These are phyloP conservation scores for Annulohypoxylon stygium DNA, from an alignment of 495 filamentous ascomycete genomes.

Conservation along the genomic window DNA sequence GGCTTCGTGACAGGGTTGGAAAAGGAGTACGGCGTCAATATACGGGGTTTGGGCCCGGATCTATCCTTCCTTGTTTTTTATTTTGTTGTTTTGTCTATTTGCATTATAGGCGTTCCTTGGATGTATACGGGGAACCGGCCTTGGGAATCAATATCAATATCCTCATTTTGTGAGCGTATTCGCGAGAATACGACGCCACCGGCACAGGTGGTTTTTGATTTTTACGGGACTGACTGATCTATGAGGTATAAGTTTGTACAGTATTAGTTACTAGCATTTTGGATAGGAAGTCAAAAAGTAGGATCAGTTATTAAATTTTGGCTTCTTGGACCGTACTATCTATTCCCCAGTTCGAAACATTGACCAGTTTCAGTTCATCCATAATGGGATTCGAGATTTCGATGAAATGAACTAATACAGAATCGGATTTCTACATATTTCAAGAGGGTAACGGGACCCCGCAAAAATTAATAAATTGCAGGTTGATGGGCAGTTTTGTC, in stretches of 20 bases:
- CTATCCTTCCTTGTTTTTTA: background rate
- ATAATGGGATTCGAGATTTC: background rate
- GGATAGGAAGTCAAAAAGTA: constrained; percentile 24
- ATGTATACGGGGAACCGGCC: constrained; percentile 7
- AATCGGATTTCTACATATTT: constrained; percentile 18
- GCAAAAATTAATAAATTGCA: constrained; percentile 27
- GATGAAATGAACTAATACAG: constrained; percentile 1
- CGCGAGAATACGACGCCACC: constrained; percentile 5
- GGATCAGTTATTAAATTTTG: constrained; percentile 22
- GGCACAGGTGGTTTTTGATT: constrained; percentile 1
- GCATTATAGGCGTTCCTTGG: constrained; percentile 31
- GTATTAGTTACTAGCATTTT: constrained; percentile 21
- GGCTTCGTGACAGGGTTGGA: constrained; percentile 5
- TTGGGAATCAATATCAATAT: constrained; percentile 8
- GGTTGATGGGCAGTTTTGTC: constrained; percentile 29
- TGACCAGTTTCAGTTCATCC: background rate
- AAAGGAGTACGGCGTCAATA: constrained; percentile 34
- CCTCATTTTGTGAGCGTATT: constrained; percentile 28
- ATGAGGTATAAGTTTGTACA: constrained; percentile 26
- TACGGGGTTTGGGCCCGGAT: constrained; percentile 4
- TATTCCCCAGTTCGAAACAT: background rate
- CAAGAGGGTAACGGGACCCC: constrained; percentile 14
- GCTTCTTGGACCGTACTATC: background rate
- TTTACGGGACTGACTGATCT: constrained; percentile 4
- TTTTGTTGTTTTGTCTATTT: constrained; percentile 13